Percentiles rank a stretch among this genome's conserved stretches.
Evolutionary conservation across 2,329 filamentous ascomycete genomes (phyloP).

Genomic region (Penicillium expansum): DNA sequence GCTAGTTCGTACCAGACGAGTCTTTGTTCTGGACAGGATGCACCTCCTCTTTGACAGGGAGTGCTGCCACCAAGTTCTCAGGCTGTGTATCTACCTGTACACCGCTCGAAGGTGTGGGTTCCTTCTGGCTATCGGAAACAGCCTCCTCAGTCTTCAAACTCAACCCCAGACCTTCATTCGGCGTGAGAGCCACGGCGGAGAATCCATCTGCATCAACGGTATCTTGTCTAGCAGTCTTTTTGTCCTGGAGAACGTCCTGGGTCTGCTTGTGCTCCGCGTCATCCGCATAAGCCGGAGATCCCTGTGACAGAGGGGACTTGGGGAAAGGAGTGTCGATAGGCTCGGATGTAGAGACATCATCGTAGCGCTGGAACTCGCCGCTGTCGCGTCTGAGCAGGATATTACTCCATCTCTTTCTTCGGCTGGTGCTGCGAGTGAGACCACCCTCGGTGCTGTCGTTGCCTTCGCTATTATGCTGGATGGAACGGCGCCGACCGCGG

Average conservation of each 20-base stretch:
- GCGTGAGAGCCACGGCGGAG: conserved; percentile 15
- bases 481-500: conserved; percentile 31
- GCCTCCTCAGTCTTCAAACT: conserved; percentile 3
- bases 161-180: conserved; percentile 15
- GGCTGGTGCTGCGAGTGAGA: conserved; percentile 33
- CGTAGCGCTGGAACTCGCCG: conserved; percentile 28
- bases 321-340: conserved; percentile 23
- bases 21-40: conserved; percentile 2
- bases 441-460: conserved; percentile 11
- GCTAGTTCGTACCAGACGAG: conserved; percentile 6
- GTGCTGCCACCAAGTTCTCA: background rate
- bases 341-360: conserved; percentile 20
- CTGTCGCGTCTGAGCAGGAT: conserved; percentile 36
- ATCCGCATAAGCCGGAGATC: conserved; percentile 24
- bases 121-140: background rate
- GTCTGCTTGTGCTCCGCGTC: conserved; percentile 2
- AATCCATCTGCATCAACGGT: conserved; percentile 20
- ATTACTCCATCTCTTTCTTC: conserved; percentile 40
- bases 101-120: background rate
- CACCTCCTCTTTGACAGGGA: conserved; percentile 8
- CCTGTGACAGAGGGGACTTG: conserved; percentile 34
- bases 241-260: background rate
- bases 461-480: conserved; percentile 31
- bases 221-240: conserved; percentile 1
- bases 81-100: background rate